Base-by-base conservation (phyloP, 805 yeast species). In the Scheffersomyces coipomensis region DNA sequence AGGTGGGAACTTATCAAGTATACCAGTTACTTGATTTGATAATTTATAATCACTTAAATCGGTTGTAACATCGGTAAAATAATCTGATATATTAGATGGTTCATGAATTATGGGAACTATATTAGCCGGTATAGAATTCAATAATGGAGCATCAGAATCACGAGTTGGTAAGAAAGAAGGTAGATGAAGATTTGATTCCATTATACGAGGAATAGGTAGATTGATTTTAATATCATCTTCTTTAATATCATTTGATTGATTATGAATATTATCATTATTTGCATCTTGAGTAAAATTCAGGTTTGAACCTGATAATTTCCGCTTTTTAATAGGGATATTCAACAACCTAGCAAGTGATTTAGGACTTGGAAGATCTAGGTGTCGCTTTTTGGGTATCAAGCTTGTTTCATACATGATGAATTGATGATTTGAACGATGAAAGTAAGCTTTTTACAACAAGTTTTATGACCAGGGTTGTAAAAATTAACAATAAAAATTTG, bases 111-210 rank as follows among this genome's bases (percentile, higher is more conserved):
- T 54, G 3, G 75, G 73, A 7, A 67, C 35, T 15, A 61, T 56
- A n/a, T 47, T 46, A 13, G 61, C 51, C 1, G 75, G 75, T n/a
- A 65, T 56, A 10, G 62, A 53, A 40, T 69, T 71, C 17, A 62
- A 43, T 19, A 57, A 38, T 7, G 66, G 56, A 13, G 49, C 42
- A 23, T 40, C 21, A 4, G 36, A 19, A 19, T 34, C 29, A 8
- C 6, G 10, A 13, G 30, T 17, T 6, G 27, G 5, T 11, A 24
- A 33, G 22, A 38, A 15, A 26, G 24, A 17, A 5, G 24, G 22
- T 4, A 30, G 4, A 17, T 30, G n/a, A 30, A 30, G n/a, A 30
- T 18, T 18, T 7, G 23, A 12, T 5, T 18, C 24, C 9, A 11
- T 18, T 8, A 30, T 17, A 19, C 16, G 13, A 19, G 33, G 33